Conservation (phyloP, 1,139 yeast genomes). For the Pichia sp. region DNA sequence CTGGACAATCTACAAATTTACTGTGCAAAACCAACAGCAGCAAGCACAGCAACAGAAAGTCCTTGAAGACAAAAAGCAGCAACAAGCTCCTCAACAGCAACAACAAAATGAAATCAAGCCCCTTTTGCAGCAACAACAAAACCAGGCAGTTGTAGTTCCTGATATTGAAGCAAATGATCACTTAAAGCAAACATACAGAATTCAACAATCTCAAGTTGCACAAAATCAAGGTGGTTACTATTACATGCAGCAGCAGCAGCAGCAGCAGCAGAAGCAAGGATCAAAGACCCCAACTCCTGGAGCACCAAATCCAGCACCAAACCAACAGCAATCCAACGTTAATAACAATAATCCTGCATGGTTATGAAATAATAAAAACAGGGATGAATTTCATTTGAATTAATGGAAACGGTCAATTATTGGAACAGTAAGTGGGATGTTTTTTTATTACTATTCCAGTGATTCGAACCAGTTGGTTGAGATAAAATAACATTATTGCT, state of each 20-base stretch:
- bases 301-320: neutral
- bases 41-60: slow-evolving; percentile 33
- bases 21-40: slow-evolving; percentile 52
- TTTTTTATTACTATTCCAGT: too few relatives aligned
- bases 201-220: slow-evolving; percentile 14
- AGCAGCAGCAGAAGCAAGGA: slow-evolving; percentile 8
- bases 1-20: slow-evolving; percentile 89
- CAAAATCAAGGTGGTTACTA: slow-evolving; percentile 11
- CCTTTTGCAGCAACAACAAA: slow-evolving; percentile 23
- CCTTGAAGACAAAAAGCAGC: slow-evolving; percentile 17
- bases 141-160: slow-evolving; percentile 24
- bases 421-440: too few relatives aligned
- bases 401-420: too few relatives aligned
- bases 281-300: slow-evolving; percentile 4
- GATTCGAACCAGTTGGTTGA: too few relatives aligned
- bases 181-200: slow-evolving; percentile 11
- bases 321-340: neutral
- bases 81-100: slow-evolving; percentile 7
- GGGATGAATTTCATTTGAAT: too few relatives aligned
- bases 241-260: slow-evolving; percentile 13
- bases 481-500: too few relatives aligned
- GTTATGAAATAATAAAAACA: slow-evolving; percentile 13
- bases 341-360: slow-evolving; percentile 25
- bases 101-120: slow-evolving; percentile 17
- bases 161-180: slow-evolving; percentile 19